Evolutionary conservation across 257 asterid species (phyloP).

Genomic region (Phtheirospermum japonicum): DNA sequence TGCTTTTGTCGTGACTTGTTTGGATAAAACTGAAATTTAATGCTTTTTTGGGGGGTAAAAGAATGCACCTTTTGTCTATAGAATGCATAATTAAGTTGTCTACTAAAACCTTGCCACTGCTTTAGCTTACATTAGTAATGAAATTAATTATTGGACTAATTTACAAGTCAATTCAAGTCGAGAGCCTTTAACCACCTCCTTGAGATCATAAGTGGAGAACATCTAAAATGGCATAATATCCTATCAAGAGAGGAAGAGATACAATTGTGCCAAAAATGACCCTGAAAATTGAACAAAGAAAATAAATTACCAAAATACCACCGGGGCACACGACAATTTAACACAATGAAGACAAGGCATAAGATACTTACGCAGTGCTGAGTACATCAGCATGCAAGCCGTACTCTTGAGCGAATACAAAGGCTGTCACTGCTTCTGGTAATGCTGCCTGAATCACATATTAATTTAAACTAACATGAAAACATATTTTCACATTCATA

Average conservation of each 20-base stretch:
- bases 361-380: conserved; percentile 52
- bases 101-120: no score
- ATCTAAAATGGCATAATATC: conserved; percentile 38
- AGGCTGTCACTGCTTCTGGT: conserved; percentile 49
- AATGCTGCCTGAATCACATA: conserved; percentile 41
- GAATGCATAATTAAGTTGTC: no score
- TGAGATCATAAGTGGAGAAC: conserved; percentile 2
- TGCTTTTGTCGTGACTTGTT: no score
- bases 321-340: background rate
- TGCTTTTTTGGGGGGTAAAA: no score
- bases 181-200: background rate
- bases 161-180: background rate
- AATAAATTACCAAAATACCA: background rate
- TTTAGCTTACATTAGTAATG: no score
- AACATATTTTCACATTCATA: no score
- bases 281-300: conserved; percentile 36
- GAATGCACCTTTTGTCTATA: no score
- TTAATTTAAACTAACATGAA: no score
- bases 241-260: conserved; percentile 50
- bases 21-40: no score
- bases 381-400: conserved; percentile 53
- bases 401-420: conserved; percentile 54
- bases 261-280: conserved; percentile 47
- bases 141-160: no score
- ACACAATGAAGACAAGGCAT: background rate